Conservation (phyloP, 2,329 filamentous ascomycete genomes). For the Pyricularia pennisetigena region DNA sequence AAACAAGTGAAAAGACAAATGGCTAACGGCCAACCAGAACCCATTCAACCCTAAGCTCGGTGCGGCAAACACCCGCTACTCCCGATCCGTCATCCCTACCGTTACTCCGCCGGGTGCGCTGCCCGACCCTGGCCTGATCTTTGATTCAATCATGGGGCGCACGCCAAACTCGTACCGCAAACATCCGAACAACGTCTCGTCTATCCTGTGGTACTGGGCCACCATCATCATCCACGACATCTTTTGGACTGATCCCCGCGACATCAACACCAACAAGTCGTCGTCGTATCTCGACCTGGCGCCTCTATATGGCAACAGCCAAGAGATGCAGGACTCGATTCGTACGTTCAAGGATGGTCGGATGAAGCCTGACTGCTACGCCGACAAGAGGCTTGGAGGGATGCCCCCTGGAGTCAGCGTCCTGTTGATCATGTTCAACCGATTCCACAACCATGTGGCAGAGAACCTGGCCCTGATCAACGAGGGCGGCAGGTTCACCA, state of each 20-base stretch:
- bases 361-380: conserved; percentile 64
- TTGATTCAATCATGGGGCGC: conserved; percentile 51
- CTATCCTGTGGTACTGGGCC: conserved; percentile 63
- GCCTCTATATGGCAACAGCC: conserved; percentile 61
- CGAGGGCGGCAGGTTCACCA: conserved; percentile 67
- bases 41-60: conserved; percentile 55
- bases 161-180: conserved; percentile 32
- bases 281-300: conserved; percentile 65
- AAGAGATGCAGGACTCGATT: conserved; percentile 55
- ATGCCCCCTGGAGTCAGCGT: conserved; percentile 65
- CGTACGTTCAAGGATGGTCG: conserved; percentile 61
- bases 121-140: conserved; percentile 56
- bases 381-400: conserved; percentile 58
- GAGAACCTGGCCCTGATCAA: conserved; percentile 77
- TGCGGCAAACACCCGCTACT: conserved; percentile 57
- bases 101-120: conserved; percentile 51
- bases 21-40: conserved; percentile 32
- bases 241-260: conserved; percentile 57
- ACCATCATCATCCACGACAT: conserved; percentile 65
- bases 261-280: conserved; percentile 53
- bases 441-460: conserved; percentile 82
- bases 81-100: conserved; percentile 51
- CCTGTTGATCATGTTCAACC: conserved; percentile 67
- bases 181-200: conserved; percentile 65
- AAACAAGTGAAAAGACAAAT: neutral